Evolutionary conservation across 352 stramenopile species (phyloP).

Genomic region (Pythium pyrilobum): DNA sequence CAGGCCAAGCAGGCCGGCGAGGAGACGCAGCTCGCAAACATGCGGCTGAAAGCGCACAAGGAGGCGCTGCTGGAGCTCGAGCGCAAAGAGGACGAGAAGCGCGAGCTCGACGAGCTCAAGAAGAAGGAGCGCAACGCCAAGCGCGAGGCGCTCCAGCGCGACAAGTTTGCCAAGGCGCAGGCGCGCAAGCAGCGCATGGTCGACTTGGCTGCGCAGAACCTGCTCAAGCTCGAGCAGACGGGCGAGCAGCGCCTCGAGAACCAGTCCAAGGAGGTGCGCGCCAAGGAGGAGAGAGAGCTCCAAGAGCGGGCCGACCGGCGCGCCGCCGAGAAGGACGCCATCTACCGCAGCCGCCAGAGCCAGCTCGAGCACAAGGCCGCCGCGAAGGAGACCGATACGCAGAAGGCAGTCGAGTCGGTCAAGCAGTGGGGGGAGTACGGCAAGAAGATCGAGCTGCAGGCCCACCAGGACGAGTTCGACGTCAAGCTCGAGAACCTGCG

Average conservation of each 20-base stretch:
- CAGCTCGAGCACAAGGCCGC: conserved; percentile 54
- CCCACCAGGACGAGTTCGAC: conserved; percentile 60
- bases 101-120: conserved; percentile 66
- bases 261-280: conserved; percentile 64
- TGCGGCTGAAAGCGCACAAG: conserved; percentile 54
- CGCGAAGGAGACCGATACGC: conserved; percentile 28
- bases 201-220: conserved; percentile 64
- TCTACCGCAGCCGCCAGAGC: conserved; percentile 44
- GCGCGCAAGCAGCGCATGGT: conserved; percentile 82
- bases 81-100: conserved; percentile 55
- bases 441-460: conserved; percentile 44
- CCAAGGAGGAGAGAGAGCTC: conserved; percentile 65
- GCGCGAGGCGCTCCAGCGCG: conserved; percentile 46
- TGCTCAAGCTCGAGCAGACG: conserved; percentile 62
- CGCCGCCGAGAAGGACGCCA: conserved; percentile 57
- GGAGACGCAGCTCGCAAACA: conserved; percentile 63
- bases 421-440: conserved; percentile 70
- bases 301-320: conserved; percentile 51
- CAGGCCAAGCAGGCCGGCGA: conserved; percentile 46
- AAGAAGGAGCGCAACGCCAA: conserved; percentile 60
- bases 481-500: conserved; percentile 47
- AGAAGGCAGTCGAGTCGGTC: conserved; percentile 42
- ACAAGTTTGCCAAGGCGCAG: conserved; percentile 54
- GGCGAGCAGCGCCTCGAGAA: conserved; percentile 55
- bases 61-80: conserved; percentile 55